Conservation (phyloP, 140 eudicot genomes). For the Oenanthe javanica region DNA sequence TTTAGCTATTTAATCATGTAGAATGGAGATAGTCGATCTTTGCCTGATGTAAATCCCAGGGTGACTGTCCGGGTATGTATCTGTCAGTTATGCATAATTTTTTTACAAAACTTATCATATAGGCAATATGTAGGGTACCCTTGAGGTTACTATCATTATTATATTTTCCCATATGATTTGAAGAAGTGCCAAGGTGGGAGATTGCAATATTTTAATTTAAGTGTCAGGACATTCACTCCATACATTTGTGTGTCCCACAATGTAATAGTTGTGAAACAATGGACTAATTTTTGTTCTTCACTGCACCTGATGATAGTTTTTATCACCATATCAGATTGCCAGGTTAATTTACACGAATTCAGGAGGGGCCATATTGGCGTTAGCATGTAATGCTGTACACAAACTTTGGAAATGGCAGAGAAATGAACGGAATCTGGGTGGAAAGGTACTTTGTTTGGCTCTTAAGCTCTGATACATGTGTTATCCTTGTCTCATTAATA, state of each 20-base stretch:
- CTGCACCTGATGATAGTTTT: not conserved
- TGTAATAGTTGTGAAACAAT: not conserved
- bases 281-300: not conserved
- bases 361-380: slow-evolving; percentile 67
- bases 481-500: not conserved
- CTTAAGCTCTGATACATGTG: not conserved
- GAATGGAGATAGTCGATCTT: too few relatives aligned
- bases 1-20: too few relatives aligned
- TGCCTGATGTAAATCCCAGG: not conserved
- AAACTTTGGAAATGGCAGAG: slow-evolving; percentile 69
- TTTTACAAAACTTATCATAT: not conserved
- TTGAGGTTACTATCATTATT: not conserved
- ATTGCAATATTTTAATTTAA: not conserved
- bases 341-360: slow-evolving; percentile 48
- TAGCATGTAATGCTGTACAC: slow-evolving; percentile 51
- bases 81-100: not conserved
- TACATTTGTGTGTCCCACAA: too few relatives aligned
- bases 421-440: slow-evolving; percentile 31
- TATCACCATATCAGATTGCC: slow-evolving; percentile 34
- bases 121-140: not conserved
- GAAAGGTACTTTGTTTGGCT: slow-evolving; percentile 28
- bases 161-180: not conserved
- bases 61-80: slow-evolving; percentile 12
- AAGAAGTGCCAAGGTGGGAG: not conserved
- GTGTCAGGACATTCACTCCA: not conserved